phyloP scores from a whole-genome alignment of 768 basidiomycete species.

The Lactarius evosmus region DNA sequence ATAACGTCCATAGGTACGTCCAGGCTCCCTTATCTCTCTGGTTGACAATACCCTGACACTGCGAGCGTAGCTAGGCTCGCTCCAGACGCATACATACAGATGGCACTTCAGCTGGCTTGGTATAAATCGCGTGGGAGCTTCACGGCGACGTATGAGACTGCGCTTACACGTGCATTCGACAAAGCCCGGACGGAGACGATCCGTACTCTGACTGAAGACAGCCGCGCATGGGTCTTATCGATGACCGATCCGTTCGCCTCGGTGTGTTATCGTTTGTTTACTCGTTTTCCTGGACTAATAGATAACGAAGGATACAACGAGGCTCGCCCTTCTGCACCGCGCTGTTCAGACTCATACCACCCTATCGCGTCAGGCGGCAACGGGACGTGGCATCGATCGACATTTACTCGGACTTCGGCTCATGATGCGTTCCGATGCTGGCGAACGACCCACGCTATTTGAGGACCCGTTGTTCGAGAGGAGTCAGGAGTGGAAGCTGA shows the following conservation, averaged over 20 bases:
- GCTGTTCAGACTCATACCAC: constrained; percentile 70
- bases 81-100: constrained; percentile 87
- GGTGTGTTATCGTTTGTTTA: constrained; percentile 38
- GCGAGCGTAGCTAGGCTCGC: constrained; percentile 45
- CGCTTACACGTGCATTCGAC: constrained; percentile 80
- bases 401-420: constrained; percentile 84
- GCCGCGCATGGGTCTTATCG: constrained; percentile 69
- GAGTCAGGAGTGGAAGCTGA: constrained; percentile 83
- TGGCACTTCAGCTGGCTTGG: constrained; percentile 90
- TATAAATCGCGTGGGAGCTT: constrained; percentile 71
- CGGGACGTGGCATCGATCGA: constrained; percentile 83
- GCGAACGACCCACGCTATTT: constrained; percentile 62
- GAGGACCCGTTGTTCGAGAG: constrained; percentile 71
- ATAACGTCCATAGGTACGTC: constrained; percentile 69
- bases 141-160: constrained; percentile 92
- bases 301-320: constrained; percentile 30
- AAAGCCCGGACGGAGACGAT: constrained; percentile 91
- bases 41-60: not conserved
- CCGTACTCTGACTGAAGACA: constrained; percentile 68
- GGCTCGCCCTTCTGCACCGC: constrained; percentile 52
- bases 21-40: not conserved
- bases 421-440: constrained; percentile 52
- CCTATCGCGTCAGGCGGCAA: constrained; percentile 73
- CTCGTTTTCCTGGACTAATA: constrained; percentile 1
- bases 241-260: constrained; percentile 56